A percentile compares a stretch with the other conserved stretches of the same genome.
These are phyloP conservation scores for Epichloe baconii DNA, from an alignment of 2,329 filamentous ascomycete species.

Conservation along the genomic window DNA sequence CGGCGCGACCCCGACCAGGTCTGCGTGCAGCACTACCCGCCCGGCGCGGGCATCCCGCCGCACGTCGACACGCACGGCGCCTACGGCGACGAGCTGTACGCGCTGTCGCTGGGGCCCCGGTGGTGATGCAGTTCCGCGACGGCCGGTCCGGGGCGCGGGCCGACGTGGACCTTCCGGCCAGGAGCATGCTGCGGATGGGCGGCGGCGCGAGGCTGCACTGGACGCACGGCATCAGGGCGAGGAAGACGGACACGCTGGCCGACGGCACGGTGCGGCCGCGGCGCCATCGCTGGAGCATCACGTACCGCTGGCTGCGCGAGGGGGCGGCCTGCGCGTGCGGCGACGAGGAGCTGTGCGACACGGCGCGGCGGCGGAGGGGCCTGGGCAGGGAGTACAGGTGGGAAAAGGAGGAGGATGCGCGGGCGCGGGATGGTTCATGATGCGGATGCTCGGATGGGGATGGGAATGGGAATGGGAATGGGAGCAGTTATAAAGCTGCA, in stretches of 20 bases:
- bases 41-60: constrained; percentile 45
- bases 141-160: constrained; percentile 15
- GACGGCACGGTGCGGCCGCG: constrained; percentile 32
- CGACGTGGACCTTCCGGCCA: constrained; percentile 33
- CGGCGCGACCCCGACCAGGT: constrained; percentile 39
- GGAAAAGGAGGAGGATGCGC: constrained; percentile 17
- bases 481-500: no score
- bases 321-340: constrained; percentile 36
- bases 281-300: constrained; percentile 38
- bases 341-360: constrained; percentile 35
- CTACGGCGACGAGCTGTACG: constrained; percentile 32
- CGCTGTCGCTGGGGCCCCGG: constrained; percentile 26
- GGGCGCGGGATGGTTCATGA: not conserved
- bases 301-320: constrained; percentile 38
- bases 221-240: constrained; percentile 41
- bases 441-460: no score
- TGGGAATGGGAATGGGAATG: no score
- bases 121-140: constrained; percentile 31
- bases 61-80: constrained; percentile 43
- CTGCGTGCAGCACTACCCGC: constrained; percentile 47
- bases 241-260: constrained; percentile 34
- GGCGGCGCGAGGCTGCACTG: constrained; percentile 38
- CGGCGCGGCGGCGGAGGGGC: constrained; percentile 31
- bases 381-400: constrained; percentile 38
- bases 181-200: constrained; percentile 38